Evolutionary conservation across 1,139 yeast species (phyloP).

Genomic region (Diutina siamensis): DNA sequence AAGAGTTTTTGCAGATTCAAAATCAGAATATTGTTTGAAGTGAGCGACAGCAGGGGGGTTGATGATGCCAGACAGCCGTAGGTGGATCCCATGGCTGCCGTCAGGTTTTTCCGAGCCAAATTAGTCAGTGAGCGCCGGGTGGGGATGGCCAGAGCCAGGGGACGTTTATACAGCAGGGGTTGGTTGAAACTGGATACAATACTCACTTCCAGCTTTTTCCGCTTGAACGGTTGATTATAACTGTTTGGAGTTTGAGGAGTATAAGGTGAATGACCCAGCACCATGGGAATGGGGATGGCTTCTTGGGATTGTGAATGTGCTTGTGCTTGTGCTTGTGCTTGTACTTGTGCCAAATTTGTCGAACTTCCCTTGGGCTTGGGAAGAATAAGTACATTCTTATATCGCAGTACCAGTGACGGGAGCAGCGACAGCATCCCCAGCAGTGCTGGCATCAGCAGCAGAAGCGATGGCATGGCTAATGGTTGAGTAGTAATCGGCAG

Average conservation of each 20-base stretch:
- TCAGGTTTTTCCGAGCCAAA: constrained; percentile 1
- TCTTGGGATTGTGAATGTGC: constrained; percentile 7
- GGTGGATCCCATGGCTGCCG: background rate
- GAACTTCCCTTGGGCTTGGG: constrained; percentile 23
- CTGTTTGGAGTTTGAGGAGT: constrained; percentile 20
- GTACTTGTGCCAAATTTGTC: constrained; percentile 4
- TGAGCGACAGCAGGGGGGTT: constrained; percentile 10
- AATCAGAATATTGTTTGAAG: constrained; percentile 19
- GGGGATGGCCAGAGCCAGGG: background rate
- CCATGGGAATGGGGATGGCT: constrained; percentile 12
- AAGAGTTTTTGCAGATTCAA: constrained; percentile 19
- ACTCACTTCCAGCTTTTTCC: constrained; percentile 31
- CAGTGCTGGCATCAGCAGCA: constrained; percentile 8
- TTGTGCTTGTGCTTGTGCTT: constrained; percentile 10
- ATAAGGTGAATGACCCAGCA: constrained; percentile 8
- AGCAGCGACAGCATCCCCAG: constrained; percentile 7
- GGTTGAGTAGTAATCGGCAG: constrained; percentile 4
- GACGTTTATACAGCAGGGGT: background rate
- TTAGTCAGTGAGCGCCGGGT: constrained; percentile 4
- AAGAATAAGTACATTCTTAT: constrained; percentile 30
- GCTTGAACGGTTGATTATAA: constrained; percentile 25
- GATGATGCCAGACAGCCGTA: background rate
- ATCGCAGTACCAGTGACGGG: constrained; percentile 12
- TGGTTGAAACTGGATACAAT: constrained; percentile 9
- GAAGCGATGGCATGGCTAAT: constrained; percentile 7